phyloP scores from a whole-genome alignment of 805 yeast species.

The Zygoascus bituminiphila region DNA sequence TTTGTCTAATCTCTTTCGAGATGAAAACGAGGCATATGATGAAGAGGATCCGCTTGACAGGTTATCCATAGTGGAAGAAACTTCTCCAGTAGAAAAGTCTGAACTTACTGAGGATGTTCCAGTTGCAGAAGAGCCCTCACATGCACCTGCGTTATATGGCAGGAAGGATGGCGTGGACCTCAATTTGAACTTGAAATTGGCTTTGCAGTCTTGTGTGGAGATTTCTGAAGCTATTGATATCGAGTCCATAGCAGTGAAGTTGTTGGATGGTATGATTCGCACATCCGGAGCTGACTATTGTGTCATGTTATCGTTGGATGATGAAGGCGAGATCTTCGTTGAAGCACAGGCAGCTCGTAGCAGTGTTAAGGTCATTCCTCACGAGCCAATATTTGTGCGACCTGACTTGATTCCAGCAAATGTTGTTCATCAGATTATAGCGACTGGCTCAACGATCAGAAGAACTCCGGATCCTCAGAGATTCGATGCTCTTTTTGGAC shows the following conservation, averaged over 20 bases:
- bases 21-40: conserved; percentile 10
- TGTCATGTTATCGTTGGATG: conserved; percentile 27
- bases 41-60: conserved; percentile 3
- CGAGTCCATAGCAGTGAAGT: conserved; percentile 31
- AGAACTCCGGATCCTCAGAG: conserved; percentile 31
- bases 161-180: conserved; percentile 5
- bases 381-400: conserved; percentile 34
- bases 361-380: conserved; percentile 26
- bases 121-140: neutral
- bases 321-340: conserved; percentile 23
- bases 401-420: conserved; percentile 38
- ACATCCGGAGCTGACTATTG: conserved; percentile 34
- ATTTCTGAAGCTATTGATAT: conserved; percentile 40
- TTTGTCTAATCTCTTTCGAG: conserved; percentile 24
- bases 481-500: conserved; percentile 30
- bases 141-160: neutral
- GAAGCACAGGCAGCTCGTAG: conserved; percentile 25
- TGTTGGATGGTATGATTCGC: conserved; percentile 34
- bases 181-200: conserved; percentile 27
- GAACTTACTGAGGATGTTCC: neutral
- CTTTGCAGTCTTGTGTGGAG: conserved; percentile 39
- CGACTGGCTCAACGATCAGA: conserved; percentile 32
- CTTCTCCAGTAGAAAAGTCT: neutral
- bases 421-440: conserved; percentile 33
- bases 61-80: neutral